A percentile compares a stretch with the other conserved stretches of the same genome.
Conservation (phyloP, 441 rosid genomes). For the Erodium chrysanthum region DNA sequence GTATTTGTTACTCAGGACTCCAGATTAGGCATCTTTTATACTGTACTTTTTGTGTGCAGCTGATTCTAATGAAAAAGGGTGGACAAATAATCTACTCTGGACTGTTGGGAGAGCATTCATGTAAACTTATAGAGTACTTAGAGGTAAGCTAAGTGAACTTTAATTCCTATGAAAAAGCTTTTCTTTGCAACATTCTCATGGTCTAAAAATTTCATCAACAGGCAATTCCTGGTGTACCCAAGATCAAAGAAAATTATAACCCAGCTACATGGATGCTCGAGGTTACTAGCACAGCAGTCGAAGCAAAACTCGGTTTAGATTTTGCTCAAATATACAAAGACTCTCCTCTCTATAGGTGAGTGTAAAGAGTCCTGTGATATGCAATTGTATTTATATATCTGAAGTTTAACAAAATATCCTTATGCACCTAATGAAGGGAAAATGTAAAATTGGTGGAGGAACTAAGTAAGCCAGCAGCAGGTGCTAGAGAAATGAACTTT, state of each 20-base stretch:
- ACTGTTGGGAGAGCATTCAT: too few relatives aligned
- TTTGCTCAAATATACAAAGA: constrained; percentile 37
- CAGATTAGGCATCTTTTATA: too few relatives aligned
- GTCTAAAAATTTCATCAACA: background rate
- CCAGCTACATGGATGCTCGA: constrained; percentile 40
- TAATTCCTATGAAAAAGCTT: too few relatives aligned
- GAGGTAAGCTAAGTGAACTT: too few relatives aligned
- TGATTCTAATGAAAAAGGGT: too few relatives aligned
- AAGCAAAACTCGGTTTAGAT: constrained; percentile 40
- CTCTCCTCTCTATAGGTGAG: constrained; percentile 35
- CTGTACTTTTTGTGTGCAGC: too few relatives aligned
- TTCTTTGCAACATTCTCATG: too few relatives aligned
- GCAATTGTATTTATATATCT: too few relatives aligned
- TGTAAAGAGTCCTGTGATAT: background rate
- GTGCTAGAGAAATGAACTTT: constrained; percentile 38
- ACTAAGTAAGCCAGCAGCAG: constrained; percentile 28
- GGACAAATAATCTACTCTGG: too few relatives aligned
- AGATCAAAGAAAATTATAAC: constrained; percentile 25
- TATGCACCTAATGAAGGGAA: constrained; percentile 29
- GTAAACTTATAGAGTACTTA: too few relatives aligned
- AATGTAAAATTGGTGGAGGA: constrained; percentile 30
- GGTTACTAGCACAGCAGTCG: constrained; percentile 23
- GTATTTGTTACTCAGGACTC: too few relatives aligned
- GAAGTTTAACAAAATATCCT: too few relatives aligned
- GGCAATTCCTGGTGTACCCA: constrained; percentile 25